Conservation (phyloP, 257 asterid species). For the Orobanche coerulescens region DNA sequence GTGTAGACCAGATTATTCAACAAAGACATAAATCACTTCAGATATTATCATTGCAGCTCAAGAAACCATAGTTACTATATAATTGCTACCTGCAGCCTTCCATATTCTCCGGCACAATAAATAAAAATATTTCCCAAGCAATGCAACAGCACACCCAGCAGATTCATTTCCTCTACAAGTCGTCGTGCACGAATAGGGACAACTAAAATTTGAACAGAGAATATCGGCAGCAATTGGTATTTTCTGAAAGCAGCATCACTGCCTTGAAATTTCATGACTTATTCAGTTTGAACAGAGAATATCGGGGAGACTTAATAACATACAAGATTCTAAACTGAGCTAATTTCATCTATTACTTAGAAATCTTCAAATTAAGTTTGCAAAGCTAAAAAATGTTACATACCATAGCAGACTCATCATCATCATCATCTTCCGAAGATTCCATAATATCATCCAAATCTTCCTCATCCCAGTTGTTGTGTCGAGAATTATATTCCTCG, state of each 20-base stretch:
- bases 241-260: conserved; percentile 48
- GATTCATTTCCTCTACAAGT: conserved; percentile 88
- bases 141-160: conserved; percentile 68
- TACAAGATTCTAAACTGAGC: too few species aligned
- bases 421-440: too few species aligned
- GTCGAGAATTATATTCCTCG: too few species aligned
- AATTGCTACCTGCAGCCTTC: conserved; percentile 68
- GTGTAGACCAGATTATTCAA: not conserved
- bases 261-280: too few species aligned
- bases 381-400: too few species aligned
- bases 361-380: too few species aligned
- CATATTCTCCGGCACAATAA: conserved; percentile 64
- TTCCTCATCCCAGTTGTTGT: too few species aligned
- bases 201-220: conserved; percentile 87
- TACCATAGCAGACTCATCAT: too few species aligned
- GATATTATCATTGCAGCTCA: not conserved
- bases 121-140: conserved; percentile 56
- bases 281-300: too few species aligned
- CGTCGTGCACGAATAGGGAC: conserved; percentile 84
- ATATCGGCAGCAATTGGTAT: conserved; percentile 60
- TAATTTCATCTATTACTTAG: too few species aligned
- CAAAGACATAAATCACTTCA: conserved; percentile 11
- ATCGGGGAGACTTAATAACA: too few species aligned
- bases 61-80: conserved; percentile 2
- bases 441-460: too few species aligned